Percentiles rank a stretch among this genome's conserved stretches.
These are phyloP conservation scores for Alloteropsis semialata DNA, from an alignment of 176 grass and related monocot species.

Conservation along the genomic window DNA sequence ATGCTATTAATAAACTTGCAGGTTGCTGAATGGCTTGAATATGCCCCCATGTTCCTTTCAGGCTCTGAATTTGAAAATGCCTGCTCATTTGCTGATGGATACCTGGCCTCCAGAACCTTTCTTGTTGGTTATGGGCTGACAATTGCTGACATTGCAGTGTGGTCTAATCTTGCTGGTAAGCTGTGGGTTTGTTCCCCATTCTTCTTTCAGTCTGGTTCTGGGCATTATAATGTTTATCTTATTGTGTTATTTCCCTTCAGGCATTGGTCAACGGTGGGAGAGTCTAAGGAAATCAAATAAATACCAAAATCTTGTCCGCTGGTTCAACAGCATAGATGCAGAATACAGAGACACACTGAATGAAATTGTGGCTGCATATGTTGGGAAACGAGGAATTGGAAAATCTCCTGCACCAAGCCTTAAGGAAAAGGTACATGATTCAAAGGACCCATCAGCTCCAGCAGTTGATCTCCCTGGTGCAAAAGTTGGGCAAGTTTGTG, in stretches of 20 bases:
- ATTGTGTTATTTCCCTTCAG: slow-evolving; percentile 4
- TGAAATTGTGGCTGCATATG: slow-evolving; percentile 55
- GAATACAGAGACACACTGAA: slow-evolving; percentile 41
- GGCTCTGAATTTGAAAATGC: slow-evolving; percentile 69
- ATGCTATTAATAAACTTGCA: slow-evolving; percentile 21
- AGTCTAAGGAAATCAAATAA: slow-evolving; percentile 79
- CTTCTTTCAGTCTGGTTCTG: neutral
- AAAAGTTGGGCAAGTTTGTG: slow-evolving; percentile 68
- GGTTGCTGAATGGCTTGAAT: slow-evolving; percentile 80
- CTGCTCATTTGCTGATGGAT: slow-evolving; percentile 48
- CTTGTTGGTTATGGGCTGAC: slow-evolving; percentile 54
- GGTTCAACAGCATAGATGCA: slow-evolving; percentile 61
- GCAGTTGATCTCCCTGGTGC: slow-evolving; percentile 75
- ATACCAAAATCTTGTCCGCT: slow-evolving; percentile 68
- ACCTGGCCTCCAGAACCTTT: slow-evolving; percentile 46
- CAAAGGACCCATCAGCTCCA: slow-evolving; percentile 42
- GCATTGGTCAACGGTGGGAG: slow-evolving; percentile 83
- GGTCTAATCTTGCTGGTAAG: slow-evolving; percentile 70
- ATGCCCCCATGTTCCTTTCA: slow-evolving; percentile 49
- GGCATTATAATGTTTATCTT: neutral
- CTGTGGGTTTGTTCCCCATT: neutral
- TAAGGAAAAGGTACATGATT: slow-evolving; percentile 38
- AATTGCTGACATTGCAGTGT: slow-evolving; percentile 65
- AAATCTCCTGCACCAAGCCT: slow-evolving; percentile 67
- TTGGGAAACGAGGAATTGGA: slow-evolving; percentile 74